phyloP scores from a whole-genome alignment of 495 filamentous ascomycete species.

The Penicillium verhagenii region DNA sequence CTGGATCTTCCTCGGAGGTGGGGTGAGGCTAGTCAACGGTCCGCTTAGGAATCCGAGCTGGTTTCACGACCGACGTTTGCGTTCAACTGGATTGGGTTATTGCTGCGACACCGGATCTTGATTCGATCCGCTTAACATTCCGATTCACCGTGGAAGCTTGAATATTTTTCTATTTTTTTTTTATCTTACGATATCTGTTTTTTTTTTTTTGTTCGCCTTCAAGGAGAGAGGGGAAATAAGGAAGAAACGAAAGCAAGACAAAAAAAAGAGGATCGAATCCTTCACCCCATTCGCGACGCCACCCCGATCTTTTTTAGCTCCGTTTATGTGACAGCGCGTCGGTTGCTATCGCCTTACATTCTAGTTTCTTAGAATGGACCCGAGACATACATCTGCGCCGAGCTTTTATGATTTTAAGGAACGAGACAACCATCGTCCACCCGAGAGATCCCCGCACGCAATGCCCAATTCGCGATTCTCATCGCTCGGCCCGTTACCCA shows the following conservation, averaged over 20 bases:
- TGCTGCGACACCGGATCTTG: conserved; percentile 21
- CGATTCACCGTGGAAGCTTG: not conserved
- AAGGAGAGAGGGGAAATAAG: not conserved
- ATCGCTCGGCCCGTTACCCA: conserved; percentile 55
- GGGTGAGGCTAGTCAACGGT: conserved; percentile 20
- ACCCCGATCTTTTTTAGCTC: conserved; percentile 8
- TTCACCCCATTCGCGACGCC: not conserved
- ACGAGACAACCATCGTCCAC: conserved; percentile 16
- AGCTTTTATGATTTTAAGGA: conserved; percentile 51
- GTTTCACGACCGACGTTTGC: conserved; percentile 30
- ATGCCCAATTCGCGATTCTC: conserved; percentile 38
- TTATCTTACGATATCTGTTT: too few relatives aligned
- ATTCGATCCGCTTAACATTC: conserved; percentile 15
- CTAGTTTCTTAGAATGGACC: conserved; percentile 55
- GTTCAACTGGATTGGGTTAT: conserved; percentile 33
- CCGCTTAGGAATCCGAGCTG: conserved; percentile 23
- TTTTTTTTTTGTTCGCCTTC: not conserved
- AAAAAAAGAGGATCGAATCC: too few relatives aligned
- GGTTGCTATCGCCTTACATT: conserved; percentile 1
- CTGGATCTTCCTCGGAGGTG: conserved; percentile 26
- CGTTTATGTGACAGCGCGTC: conserved; percentile 13
- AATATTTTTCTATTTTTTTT: conserved; percentile 1
- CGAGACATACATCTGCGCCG: conserved; percentile 53
- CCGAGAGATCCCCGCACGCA: conserved; percentile 19
- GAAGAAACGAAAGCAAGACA: not conserved